Evolutionary conservation across 495 filamentous ascomycete species (phyloP).

Genomic region (Letharia columbiana): DNA sequence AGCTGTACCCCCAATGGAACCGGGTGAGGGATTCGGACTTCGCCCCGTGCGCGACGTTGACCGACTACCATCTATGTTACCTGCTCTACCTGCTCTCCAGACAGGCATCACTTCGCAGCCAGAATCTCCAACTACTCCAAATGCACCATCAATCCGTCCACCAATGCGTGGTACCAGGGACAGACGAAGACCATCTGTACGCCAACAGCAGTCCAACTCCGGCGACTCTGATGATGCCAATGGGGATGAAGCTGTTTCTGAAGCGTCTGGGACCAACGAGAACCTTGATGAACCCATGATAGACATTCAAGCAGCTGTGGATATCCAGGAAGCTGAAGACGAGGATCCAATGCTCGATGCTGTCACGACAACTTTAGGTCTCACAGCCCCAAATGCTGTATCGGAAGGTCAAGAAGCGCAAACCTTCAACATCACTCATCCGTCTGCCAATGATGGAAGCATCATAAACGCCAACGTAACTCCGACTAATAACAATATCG

Average conservation of each 20-base stretch:
- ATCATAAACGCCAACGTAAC: slow-evolving; percentile 59
- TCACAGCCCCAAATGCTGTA: slow-evolving; percentile 61
- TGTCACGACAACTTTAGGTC: slow-evolving; percentile 61
- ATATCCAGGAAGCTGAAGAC: slow-evolving; percentile 71
- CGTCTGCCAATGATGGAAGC: slow-evolving; percentile 77
- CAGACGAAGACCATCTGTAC: slow-evolving; percentile 66
- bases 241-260: slow-evolving; percentile 56
- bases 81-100: slow-evolving; percentile 64
- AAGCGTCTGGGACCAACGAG: slow-evolving; percentile 53
- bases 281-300: slow-evolving; percentile 61
- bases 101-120: slow-evolving; percentile 75
- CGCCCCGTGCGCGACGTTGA: slow-evolving; percentile 80
- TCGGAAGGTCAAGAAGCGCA: slow-evolving; percentile 77
- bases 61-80: slow-evolving; percentile 49
- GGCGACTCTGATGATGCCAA: slow-evolving; percentile 83
- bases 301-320: slow-evolving; percentile 69
- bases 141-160: slow-evolving; percentile 52
- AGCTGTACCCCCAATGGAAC: slow-evolving; percentile 64
- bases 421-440: slow-evolving; percentile 95
- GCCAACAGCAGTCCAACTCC: slow-evolving; percentile 78
- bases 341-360: slow-evolving; percentile 66
- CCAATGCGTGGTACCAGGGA: slow-evolving; percentile 32
- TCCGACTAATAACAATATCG: slow-evolving; percentile 54
- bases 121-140: slow-evolving; percentile 85
- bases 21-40: slow-evolving; percentile 62